Evolutionary conservation across 1,284 basidiomycete genomes (phyloP).

Genomic region (Trichosporon asahii): DNA sequence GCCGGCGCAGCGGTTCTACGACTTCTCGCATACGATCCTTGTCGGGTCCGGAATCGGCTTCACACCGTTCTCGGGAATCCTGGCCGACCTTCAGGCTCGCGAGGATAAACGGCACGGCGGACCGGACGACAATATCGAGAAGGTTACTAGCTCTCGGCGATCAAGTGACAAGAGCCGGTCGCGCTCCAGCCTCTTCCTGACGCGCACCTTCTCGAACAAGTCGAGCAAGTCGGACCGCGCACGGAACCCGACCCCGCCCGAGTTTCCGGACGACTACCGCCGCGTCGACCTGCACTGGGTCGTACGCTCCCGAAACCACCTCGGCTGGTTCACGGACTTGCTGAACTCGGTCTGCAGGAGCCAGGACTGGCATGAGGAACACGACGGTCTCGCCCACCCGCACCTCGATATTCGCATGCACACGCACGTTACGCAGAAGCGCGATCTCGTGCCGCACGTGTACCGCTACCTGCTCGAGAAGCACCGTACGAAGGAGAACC

Average conservation of each 20-base stretch:
- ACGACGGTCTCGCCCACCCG: slow-evolving; percentile 19
- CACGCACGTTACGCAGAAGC: slow-evolving; percentile 34
- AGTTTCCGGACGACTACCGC: slow-evolving; percentile 27
- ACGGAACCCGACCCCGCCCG: slow-evolving; percentile 10
- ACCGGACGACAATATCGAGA: slow-evolving; percentile 13
- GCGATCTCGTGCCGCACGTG: slow-evolving; percentile 31
- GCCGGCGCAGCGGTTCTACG: slow-evolving; percentile 38
- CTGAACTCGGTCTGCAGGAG: slow-evolving; percentile 30
- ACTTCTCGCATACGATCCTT: slow-evolving; percentile 36
- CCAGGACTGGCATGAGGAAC: slow-evolving; percentile 23
- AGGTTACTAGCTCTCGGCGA: background rate
- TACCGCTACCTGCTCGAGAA: slow-evolving; percentile 36
- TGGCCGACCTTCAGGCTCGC: slow-evolving; percentile 30
- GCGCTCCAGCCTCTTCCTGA: background rate
- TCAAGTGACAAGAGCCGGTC: slow-evolving; percentile 3
- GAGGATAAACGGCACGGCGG: slow-evolving; percentile 29
- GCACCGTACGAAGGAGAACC: slow-evolving; percentile 31
- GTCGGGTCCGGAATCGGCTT: slow-evolving; percentile 36
- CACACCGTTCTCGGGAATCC: slow-evolving; percentile 37
- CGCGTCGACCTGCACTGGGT: slow-evolving; percentile 40
- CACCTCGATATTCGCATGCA: slow-evolving; percentile 34
- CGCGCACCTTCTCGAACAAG: background rate
- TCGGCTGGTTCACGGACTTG: slow-evolving; percentile 35
- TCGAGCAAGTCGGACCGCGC: background rate
- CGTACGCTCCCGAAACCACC: slow-evolving; percentile 30